A percentile compares a stretch with the other conserved stretches of the same genome.
Conservation (phyloP, 73 alveolate genomes). For the Paramecium sexaurelia region DNA sequence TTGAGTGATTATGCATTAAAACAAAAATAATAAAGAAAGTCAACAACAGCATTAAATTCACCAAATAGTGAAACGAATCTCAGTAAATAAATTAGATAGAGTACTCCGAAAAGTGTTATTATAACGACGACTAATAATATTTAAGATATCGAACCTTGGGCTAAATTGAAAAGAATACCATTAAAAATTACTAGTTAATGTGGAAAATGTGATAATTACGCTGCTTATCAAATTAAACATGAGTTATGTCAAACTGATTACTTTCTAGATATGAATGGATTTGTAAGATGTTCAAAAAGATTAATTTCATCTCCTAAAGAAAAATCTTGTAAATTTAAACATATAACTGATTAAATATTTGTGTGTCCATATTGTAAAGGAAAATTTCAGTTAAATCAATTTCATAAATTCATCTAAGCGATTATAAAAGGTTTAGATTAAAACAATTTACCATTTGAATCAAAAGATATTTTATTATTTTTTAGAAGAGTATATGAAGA, state of each 20-base stretch:
- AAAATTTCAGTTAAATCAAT: background rate
- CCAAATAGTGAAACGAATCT: background rate
- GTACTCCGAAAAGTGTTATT: background rate
- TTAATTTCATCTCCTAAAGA: background rate
- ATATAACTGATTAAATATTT: background rate
- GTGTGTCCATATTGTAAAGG: background rate
- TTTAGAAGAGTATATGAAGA: background rate
- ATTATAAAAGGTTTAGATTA: background rate
- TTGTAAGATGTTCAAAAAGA: background rate
- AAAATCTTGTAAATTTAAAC: background rate
- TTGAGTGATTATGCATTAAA: background rate
- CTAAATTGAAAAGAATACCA: background rate
- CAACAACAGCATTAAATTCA: background rate
- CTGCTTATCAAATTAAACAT: background rate
- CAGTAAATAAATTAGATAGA: background rate
- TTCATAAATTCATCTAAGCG: background rate
- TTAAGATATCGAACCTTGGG: background rate
- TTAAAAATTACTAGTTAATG: background rate
- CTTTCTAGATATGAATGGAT: slow-evolving; percentile 8
- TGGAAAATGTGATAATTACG: background rate
- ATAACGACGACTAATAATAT: background rate
- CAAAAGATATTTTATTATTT: background rate
- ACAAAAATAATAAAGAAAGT: background rate
- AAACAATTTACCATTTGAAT: background rate
- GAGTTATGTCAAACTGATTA: background rate